Evolutionary conservation across 345 rosid genomes (phyloP).

Genomic region (Fremontodendron californicum): DNA sequence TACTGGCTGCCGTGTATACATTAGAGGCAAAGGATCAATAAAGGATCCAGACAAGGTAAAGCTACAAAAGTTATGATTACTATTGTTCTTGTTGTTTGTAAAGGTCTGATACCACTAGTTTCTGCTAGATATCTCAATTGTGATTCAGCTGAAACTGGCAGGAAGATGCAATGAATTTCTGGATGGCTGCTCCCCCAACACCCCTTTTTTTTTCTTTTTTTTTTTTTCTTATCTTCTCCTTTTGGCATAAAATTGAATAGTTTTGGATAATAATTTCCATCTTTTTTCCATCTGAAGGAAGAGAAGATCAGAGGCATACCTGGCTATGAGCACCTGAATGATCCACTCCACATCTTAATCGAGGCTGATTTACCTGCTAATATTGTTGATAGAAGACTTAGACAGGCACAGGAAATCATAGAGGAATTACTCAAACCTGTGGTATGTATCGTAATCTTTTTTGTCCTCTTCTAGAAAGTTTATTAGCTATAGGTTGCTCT

Average conservation of each 20-base stretch:
- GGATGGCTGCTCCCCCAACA: neutral
- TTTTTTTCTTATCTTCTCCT: neutral
- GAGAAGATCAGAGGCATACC: constrained; percentile 69
- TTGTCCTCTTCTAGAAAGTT: neutral
- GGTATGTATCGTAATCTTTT: constrained; percentile 42
- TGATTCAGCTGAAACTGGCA: neutral
- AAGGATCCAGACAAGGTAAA: constrained; percentile 13
- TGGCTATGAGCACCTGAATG: constrained; percentile 70
- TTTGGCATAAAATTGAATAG: neutral
- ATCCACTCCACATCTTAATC: constrained; percentile 66
- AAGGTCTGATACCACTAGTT: neutral
- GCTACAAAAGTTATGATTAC: neutral
- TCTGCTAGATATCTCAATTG: neutral
- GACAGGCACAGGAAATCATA: constrained; percentile 74
- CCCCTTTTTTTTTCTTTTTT: neutral
- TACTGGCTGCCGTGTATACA: no score
- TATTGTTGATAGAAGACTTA: constrained; percentile 51
- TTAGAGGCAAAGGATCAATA: constrained; percentile 67
- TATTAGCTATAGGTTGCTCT: neutral
- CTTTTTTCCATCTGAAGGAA: constrained; percentile 39
- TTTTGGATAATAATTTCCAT: constrained; percentile 16
- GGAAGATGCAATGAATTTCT: neutral
- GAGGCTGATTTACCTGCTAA: constrained; percentile 70
- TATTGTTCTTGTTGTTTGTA: constrained; percentile 17
- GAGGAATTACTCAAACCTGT: constrained; percentile 93